Evolutionary conservation across 164 flowering plant species (phyloP).

Genomic region (Amborella trichopoda): DNA sequence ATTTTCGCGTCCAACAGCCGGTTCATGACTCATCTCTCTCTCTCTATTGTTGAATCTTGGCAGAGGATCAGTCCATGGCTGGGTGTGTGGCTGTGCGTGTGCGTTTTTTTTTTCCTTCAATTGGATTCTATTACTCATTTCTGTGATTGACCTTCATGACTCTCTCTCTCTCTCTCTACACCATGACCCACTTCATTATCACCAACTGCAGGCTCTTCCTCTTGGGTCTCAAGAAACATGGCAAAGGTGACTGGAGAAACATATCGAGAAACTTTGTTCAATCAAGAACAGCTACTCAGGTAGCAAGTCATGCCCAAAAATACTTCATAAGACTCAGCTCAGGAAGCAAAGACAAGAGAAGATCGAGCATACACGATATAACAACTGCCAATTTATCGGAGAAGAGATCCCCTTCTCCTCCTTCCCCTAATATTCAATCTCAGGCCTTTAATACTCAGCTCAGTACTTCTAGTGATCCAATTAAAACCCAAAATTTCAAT

Average conservation of each 20-base stretch:
- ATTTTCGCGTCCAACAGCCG: too few relatives aligned
- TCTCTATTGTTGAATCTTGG: neutral
- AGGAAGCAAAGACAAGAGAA: slow-evolving; percentile 62
- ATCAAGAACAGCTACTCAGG: slow-evolving; percentile 68
- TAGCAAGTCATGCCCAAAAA: slow-evolving; percentile 85
- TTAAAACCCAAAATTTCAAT: neutral
- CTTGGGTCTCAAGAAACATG: slow-evolving; percentile 64
- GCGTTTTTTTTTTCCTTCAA: too few relatives aligned
- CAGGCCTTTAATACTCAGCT: slow-evolving; percentile 17
- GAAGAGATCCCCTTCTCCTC: slow-evolving; percentile 23
- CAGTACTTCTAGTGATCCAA: slow-evolving; percentile 9
- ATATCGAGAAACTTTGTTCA: slow-evolving; percentile 65
- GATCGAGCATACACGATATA: slow-evolving; percentile 80
- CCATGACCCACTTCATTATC: neutral
- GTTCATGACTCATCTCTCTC: neutral
- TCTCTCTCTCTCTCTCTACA: neutral
- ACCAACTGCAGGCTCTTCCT: slow-evolving; percentile 45
- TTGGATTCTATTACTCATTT: neutral
- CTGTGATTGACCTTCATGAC: neutral
- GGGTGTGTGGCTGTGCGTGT: too few relatives aligned
- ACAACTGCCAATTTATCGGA: slow-evolving; percentile 50
- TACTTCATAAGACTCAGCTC: slow-evolving; percentile 55
- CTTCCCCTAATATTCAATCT: too few relatives aligned
- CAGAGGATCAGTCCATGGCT: neutral
- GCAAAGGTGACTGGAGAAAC: slow-evolving; percentile 85